phyloP scores from a whole-genome alignment of 768 basidiomycete genomes.

The Rhodocollybia butyracea region DNA sequence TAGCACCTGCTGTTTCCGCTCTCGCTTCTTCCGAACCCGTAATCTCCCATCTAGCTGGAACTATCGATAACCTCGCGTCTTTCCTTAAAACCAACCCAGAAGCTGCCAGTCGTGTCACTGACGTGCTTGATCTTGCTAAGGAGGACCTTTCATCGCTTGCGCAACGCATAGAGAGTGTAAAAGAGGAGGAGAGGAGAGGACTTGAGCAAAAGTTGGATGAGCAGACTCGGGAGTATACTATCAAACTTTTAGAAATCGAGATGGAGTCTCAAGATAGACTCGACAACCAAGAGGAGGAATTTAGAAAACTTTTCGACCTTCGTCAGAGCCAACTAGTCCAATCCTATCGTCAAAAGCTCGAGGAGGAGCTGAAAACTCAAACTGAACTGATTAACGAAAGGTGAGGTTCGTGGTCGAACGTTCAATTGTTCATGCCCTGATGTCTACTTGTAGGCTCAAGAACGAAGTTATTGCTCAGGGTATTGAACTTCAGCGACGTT shows the following conservation, averaged over 20 bases:
- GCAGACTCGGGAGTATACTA: conserved; percentile 79
- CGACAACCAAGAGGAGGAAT: conserved; percentile 81
- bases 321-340: conserved; percentile 72
- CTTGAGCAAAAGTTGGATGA: conserved; percentile 70
- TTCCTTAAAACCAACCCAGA: conserved; percentile 75
- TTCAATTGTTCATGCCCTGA: neutral
- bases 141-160: conserved; percentile 76
- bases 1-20: conserved; percentile 78
- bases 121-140: conserved; percentile 79
- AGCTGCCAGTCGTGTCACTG: conserved; percentile 63
- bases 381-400: conserved; percentile 94
- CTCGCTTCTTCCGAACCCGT: conserved; percentile 82
- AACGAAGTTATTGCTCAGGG: conserved; percentile 96
- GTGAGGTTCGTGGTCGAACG: conserved; percentile 37
- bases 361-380: conserved; percentile 81
- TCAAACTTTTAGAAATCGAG: conserved; percentile 77
- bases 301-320: conserved; percentile 75
- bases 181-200: conserved; percentile 70
- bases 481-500: conserved; percentile 93
- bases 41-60: conserved; percentile 85
- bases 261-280: conserved; percentile 85
- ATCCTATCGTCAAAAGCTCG: conserved; percentile 82
- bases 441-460: conserved; percentile 58
- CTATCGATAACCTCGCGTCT: conserved; percentile 88
- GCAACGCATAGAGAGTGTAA: conserved; percentile 71